These are phyloP conservation scores for Pyropia haitanensis DNA, from an alignment of 23 red algal genomes.

Conservation along the genomic window DNA sequence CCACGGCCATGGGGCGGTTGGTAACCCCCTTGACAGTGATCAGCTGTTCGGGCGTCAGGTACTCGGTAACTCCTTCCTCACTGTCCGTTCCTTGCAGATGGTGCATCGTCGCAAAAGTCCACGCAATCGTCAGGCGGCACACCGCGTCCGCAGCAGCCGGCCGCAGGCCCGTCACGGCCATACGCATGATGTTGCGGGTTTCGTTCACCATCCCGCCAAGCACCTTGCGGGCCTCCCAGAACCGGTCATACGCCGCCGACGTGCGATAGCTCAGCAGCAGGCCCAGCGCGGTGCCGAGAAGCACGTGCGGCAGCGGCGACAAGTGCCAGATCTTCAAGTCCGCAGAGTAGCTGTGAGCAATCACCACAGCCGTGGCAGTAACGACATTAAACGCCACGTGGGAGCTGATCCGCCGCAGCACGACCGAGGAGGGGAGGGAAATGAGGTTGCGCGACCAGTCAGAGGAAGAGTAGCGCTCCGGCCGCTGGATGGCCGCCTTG, in stretches of 20 bases:
- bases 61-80: too few species aligned
- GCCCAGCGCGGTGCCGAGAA: constrained; percentile 17
- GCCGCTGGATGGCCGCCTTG: constrained; percentile 9
- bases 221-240: constrained; percentile 33
- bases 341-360: neutral
- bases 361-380: constrained; percentile 3
- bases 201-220: constrained; percentile 6
- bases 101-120: too few species aligned
- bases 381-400: constrained; percentile 4
- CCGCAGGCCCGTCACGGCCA: constrained; percentile 1
- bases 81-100: too few species aligned
- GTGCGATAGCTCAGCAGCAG: constrained; percentile 30
- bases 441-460: constrained; percentile 17
- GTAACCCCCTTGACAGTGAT: too few species aligned
- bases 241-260: constrained; percentile 22
- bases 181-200: neutral
- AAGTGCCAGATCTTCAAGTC: constrained; percentile 10
- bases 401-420: constrained; percentile 11
- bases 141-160: too few species aligned
- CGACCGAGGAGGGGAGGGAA: constrained; percentile 5
- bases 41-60: too few species aligned
- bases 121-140: too few species aligned
- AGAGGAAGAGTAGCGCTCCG: constrained; percentile 24
- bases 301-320: constrained; percentile 8
- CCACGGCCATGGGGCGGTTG: too few species aligned